phyloP scores from a whole-genome alignment of 2,329 filamentous ascomycete species.

The Stromatinia cepivora region DNA sequence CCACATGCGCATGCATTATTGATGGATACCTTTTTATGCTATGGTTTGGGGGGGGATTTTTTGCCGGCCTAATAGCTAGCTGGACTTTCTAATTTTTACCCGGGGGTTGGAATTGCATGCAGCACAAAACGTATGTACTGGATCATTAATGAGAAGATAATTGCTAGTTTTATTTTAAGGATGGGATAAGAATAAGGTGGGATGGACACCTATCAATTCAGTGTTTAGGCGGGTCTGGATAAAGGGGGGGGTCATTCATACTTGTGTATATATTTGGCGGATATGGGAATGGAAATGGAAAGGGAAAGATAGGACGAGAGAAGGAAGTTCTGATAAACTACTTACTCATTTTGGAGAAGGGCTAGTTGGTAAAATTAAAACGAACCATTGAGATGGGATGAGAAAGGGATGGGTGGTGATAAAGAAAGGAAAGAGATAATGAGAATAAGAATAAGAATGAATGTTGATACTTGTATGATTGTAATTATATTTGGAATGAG shows the following conservation, averaged over 20 bases:
- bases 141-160: constrained; percentile 18
- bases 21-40: constrained; percentile 17
- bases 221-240: neutral
- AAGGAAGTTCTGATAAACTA: neutral
- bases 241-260: neutral
- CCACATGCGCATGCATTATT: constrained; percentile 7
- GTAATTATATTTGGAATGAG: neutral
- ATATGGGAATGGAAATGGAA: constrained; percentile 2
- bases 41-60: neutral
- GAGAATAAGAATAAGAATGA: constrained; percentile 14
- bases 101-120: neutral
- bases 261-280: constrained; percentile 17
- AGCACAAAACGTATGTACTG: neutral
- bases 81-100: constrained; percentile 9
- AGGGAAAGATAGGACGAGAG: constrained; percentile 4
- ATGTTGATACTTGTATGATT: neutral
- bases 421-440: neutral
- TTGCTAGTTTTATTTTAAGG: constrained; percentile 15
- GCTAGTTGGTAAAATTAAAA: neutral
- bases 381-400: neutral
- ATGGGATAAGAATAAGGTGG: neutral
- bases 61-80: constrained; percentile 8
- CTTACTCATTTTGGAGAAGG: neutral
- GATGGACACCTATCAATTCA: neutral
- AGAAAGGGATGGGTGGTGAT: neutral